Base-by-base conservation (phyloP, 805 yeast genomes). In the Yamadazyma insecticola region DNA sequence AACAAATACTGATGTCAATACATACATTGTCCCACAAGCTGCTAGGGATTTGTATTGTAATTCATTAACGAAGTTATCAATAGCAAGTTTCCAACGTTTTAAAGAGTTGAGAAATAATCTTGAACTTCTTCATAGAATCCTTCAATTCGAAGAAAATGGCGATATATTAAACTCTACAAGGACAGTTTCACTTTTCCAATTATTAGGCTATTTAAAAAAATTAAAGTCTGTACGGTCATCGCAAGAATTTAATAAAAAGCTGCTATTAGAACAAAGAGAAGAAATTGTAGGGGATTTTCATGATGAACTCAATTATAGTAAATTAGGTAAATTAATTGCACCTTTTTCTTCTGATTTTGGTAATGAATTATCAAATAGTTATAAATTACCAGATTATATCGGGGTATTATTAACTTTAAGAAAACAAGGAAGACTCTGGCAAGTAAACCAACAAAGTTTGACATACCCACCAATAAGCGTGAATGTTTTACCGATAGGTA, bases 321-420 rank as follows among this genome's bases (percentile, higher is more conserved):
- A 26, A 4, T 35, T 48, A 13, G 50, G 48, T 7, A 33, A 26
- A 16, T 12, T 23, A 4, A 32, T 42, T 1, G 39, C 41, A 3
- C 17, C 28, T n/a, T n/a, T n/a, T n/a, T n/a, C n/a, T 13, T 26
- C 23, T 16, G 19, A 10, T 10, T n/a, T 43, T 37, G 16, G 42
- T 37, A 11, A 19, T 16, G 21, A 7, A 7, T 10, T 7, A 7
- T 18, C 21, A 39, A 24, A 32, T 38, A 23, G 48, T 3, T 36
- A 36, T 16, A 24, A 28, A 9, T 12, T 55, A 2, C 30, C 62
- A 1, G 42, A 48, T 7, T 55, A 49, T 28, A 41, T 56, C 31
- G 71, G 81, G 0, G 57, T 73, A 15, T 59, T 74, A 11, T 53
- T 77, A 39, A 64, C 74, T 1, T 44, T 80, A 15, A 57, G 71